These are phyloP conservation scores for Escallonia rubra DNA, from an alignment of 129 eudicot genomes.

Conservation along the genomic window DNA sequence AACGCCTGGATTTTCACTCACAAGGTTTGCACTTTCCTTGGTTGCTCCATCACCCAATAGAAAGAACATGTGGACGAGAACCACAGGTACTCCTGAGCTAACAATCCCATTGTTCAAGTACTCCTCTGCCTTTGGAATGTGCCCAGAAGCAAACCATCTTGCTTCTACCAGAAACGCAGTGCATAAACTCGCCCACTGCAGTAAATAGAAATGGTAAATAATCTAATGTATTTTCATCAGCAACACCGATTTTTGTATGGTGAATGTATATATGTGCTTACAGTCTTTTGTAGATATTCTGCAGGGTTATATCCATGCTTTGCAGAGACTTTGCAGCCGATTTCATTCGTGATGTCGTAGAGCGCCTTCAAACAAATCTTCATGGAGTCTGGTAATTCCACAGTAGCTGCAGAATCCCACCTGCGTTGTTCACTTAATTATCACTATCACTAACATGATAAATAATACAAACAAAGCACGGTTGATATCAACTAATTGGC, in stretches of 20 bases:
- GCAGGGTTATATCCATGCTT: constrained; percentile 42
- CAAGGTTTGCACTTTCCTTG: constrained; percentile 12
- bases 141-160: constrained; percentile 40
- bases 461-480: too few species aligned
- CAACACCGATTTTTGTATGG: too few species aligned
- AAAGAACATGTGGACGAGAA: constrained; percentile 42
- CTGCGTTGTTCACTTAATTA: constrained; percentile 14
- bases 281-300: constrained; percentile 29
- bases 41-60: constrained; percentile 42
- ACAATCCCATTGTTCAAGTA: constrained; percentile 47
- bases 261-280: background rate
- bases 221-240: too few species aligned
- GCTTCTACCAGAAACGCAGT: constrained; percentile 55
- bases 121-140: constrained; percentile 34
- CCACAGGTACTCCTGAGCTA: constrained; percentile 48
- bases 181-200: constrained; percentile 58
- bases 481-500: too few species aligned
- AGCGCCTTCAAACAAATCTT: constrained; percentile 48
- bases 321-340: constrained; percentile 20
- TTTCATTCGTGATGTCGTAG: constrained; percentile 34
- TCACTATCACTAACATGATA: background rate
- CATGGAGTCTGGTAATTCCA: constrained; percentile 44
- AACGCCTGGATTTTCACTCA: constrained; percentile 22
- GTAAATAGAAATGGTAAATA: background rate
- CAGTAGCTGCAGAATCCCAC: constrained; percentile 43